A percentile compares a stretch with the other conserved stretches of the same genome.
phyloP scores from a whole-genome alignment of 2,329 filamentous ascomycete species.

The Colletotrichum incanum region DNA sequence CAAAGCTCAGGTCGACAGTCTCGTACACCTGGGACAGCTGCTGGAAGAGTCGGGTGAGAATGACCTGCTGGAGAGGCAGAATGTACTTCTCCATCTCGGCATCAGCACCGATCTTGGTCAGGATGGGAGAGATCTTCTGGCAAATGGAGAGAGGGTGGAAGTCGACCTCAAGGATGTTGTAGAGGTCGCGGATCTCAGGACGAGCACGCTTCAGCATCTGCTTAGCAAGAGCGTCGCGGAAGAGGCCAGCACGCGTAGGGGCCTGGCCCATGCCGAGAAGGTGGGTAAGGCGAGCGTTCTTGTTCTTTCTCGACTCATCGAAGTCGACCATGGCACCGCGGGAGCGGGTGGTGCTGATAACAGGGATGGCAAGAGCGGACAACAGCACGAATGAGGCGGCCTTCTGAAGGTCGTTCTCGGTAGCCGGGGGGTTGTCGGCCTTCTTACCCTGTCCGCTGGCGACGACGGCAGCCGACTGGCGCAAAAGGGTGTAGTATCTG shows the following conservation, averaged over 20 bases:
- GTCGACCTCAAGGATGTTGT: slow-evolving; percentile 99
- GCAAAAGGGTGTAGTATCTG: slow-evolving; percentile 95
- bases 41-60: slow-evolving; percentile 97
- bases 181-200: slow-evolving; percentile 95
- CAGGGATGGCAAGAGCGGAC: slow-evolving; percentile 96
- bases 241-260: slow-evolving; percentile 89
- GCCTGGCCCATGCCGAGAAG: slow-evolving; percentile 93
- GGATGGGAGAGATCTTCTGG: slow-evolving; percentile 98
- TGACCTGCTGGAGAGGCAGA: slow-evolving; percentile 95
- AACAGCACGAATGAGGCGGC: slow-evolving; percentile 96
- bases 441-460: slow-evolving; percentile 90
- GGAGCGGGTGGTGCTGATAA: slow-evolving; percentile 98
- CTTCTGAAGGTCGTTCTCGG: slow-evolving; percentile 92
- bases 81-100: slow-evolving; percentile 98
- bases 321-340: slow-evolving; percentile 96
- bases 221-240: slow-evolving; percentile 97
- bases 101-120: slow-evolving; percentile 93
- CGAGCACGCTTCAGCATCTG: slow-evolving; percentile 92
- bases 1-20: slow-evolving; percentile 94
- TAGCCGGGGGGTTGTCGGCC: slow-evolving; percentile 92
- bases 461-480: slow-evolving; percentile 87
- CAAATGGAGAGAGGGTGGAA: slow-evolving; percentile 99
- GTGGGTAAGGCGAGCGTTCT: slow-evolving; percentile 97
- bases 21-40: slow-evolving; percentile 99
- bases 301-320: slow-evolving; percentile 97